Percentiles rank a stretch among this genome's conserved stretches.
These are phyloP conservation scores for Acmispon strigosus DNA, from an alignment of 306 rosid species.

Conservation along the genomic window DNA sequence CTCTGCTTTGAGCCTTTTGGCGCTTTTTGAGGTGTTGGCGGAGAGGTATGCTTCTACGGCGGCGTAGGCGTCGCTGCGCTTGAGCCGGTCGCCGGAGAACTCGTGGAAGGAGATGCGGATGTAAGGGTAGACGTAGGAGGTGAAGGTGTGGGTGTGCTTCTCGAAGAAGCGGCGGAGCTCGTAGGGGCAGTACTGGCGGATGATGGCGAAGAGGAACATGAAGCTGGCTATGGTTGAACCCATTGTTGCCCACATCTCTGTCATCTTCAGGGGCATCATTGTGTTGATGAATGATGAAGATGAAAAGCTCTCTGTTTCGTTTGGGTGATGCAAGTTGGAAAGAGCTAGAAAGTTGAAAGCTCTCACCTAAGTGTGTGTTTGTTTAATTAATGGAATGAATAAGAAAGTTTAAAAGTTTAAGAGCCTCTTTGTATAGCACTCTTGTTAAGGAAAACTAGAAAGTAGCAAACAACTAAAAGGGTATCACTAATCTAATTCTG, in stretches of 20 bases:
- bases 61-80: conserved; percentile 66
- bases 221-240: conserved; percentile 79
- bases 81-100: conserved; percentile 64
- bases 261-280: conserved; percentile 43
- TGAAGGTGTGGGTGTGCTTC: conserved; percentile 37
- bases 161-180: conserved; percentile 46
- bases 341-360: not conserved
- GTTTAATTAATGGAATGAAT: not conserved
- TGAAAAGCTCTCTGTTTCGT: not conserved
- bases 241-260: conserved; percentile 64
- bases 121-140: conserved; percentile 58
- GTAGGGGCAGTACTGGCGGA: conserved; percentile 79
- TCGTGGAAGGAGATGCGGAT: conserved; percentile 70
- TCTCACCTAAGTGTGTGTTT: not conserved
- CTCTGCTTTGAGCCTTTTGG: conserved; percentile 83
- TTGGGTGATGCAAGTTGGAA: not conserved
- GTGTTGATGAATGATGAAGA: not conserved
- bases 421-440: no score
- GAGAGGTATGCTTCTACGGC: conserved; percentile 81
- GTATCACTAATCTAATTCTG: no score
- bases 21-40: conserved; percentile 65
- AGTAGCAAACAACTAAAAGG: no score
- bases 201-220: conserved; percentile 83
- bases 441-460: no score
- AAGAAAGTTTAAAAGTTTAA: not conserved